A percentile compares a stretch with the other conserved stretches of the same genome.
phyloP scores from a whole-genome alignment of 2,329 filamentous ascomycete species.

The Ceratocystis papillata region DNA sequence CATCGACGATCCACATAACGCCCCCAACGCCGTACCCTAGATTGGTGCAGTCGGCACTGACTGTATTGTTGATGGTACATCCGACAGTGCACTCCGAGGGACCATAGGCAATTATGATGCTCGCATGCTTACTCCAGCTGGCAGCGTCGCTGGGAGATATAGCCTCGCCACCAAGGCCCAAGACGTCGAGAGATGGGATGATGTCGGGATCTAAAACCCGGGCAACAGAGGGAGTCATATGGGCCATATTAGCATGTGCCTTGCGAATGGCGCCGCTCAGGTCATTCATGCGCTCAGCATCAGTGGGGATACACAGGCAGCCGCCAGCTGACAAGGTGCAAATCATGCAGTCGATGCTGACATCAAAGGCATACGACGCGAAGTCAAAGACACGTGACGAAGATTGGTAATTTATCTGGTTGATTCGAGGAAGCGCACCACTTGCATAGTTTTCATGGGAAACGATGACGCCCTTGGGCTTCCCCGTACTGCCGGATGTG shows the following conservation, averaged over 20 bases:
- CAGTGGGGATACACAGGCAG: constrained; percentile 44
- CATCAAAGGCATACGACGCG: constrained; percentile 45
- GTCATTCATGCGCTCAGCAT: constrained; percentile 43
- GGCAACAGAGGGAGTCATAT: constrained; percentile 43
- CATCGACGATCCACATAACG: constrained; percentile 43
- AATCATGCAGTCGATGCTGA: constrained; percentile 45
- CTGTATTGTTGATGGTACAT: constrained; percentile 40
- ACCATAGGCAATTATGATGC: constrained; percentile 43
- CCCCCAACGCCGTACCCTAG: constrained; percentile 42
- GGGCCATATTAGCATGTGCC: constrained; percentile 39
- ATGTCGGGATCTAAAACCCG: constrained; percentile 38
- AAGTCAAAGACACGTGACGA: constrained; percentile 40
- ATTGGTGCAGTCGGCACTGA: constrained; percentile 34
- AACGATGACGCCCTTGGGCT: constrained; percentile 51
- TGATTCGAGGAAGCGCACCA: constrained; percentile 36
- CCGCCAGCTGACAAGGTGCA: constrained; percentile 42
- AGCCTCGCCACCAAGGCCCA: constrained; percentile 43
- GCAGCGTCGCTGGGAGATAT: constrained; percentile 43
- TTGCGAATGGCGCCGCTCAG: constrained; percentile 38
- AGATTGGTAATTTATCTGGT: constrained; percentile 35
- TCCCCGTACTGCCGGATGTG: constrained; percentile 54
- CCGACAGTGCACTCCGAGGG: constrained; percentile 46
- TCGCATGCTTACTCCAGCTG: constrained; percentile 38
- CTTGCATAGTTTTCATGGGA: constrained; percentile 40
- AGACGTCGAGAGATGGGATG: constrained; percentile 38